These are phyloP conservation scores for Trichosporon asahii DNA, from an alignment of 1,284 basidiomycete species.

Conservation along the genomic window DNA sequence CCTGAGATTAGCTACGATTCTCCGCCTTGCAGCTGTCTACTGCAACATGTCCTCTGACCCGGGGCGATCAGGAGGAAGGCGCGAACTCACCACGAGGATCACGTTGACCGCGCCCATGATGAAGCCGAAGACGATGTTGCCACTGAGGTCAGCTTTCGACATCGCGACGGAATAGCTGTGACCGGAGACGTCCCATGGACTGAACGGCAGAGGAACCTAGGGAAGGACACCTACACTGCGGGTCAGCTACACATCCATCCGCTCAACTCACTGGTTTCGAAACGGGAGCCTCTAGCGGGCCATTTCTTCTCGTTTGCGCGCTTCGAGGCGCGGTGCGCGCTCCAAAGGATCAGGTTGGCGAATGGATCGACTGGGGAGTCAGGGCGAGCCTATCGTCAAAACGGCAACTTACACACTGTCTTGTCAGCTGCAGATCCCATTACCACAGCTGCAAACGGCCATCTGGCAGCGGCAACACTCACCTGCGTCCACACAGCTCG, in stretches of 20 bases:
- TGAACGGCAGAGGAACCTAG: too few relatives aligned
- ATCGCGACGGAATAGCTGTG: not conserved
- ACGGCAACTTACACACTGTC: constrained; percentile 29
- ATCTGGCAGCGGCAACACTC: constrained; percentile 13
- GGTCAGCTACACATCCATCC: not conserved
- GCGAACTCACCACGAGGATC: constrained; percentile 36
- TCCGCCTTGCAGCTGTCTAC: not conserved
- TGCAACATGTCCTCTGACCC: too few relatives aligned
- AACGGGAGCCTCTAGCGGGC: constrained; percentile 84
- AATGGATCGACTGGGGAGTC: constrained; percentile 65
- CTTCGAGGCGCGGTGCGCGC: constrained; percentile 71
- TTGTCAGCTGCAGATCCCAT: not conserved
- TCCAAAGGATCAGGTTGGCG: constrained; percentile 80
- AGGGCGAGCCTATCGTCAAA: not conserved
- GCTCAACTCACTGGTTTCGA: constrained; percentile 67
- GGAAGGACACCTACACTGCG: constrained; percentile 20
- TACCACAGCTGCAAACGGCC: too few relatives aligned
- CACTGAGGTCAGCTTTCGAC: constrained; percentile 5
- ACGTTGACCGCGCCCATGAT: constrained; percentile 36
- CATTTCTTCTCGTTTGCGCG: constrained; percentile 76
- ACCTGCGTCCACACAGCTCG: constrained; percentile 78
- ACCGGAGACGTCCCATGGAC: too few relatives aligned
- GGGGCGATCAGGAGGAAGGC: too few relatives aligned
- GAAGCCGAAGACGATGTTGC: constrained; percentile 5
- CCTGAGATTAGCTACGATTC: constrained; percentile 39